Evolutionary conservation across 306 rosid genomes (phyloP).

Genomic region (Clitoria ternatea): DNA sequence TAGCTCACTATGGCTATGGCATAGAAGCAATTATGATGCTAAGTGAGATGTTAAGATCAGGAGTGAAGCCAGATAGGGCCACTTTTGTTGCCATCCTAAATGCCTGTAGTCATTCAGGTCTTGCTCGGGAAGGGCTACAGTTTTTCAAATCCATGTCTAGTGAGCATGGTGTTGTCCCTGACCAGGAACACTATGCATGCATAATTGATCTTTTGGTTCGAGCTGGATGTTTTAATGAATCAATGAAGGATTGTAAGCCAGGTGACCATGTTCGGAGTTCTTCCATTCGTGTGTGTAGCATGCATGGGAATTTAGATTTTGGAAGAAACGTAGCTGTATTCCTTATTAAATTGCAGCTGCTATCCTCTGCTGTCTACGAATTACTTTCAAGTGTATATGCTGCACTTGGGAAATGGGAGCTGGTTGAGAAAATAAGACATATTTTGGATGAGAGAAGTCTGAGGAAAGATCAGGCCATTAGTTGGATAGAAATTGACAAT

Average conservation of each 20-base stretch:
- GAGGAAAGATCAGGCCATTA: conserved; percentile 43
- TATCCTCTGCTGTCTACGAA: conserved; percentile 46
- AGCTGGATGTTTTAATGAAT: conserved; percentile 46
- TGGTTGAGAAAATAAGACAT: conserved; percentile 49
- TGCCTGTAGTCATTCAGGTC: conserved; percentile 78
- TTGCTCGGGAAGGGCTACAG: conserved; percentile 62
- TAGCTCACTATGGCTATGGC: conserved; percentile 63
- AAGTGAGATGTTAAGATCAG: conserved; percentile 50
- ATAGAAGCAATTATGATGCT: conserved; percentile 51
- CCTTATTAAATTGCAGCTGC: conserved; percentile 58
- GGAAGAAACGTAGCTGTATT: conserved; percentile 59
- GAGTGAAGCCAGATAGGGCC: conserved; percentile 58
- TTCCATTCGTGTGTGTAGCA: conserved; percentile 54
- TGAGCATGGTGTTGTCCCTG: conserved; percentile 52
- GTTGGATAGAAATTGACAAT: conserved; percentile 59
- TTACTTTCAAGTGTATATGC: conserved; percentile 64
- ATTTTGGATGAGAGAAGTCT: conserved; percentile 52
- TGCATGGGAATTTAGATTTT: conserved; percentile 43
- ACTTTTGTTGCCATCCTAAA: conserved; percentile 58
- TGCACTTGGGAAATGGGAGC: conserved; percentile 56
- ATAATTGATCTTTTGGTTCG: conserved; percentile 66
- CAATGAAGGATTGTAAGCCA: conserved; percentile 45
- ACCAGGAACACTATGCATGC: conserved; percentile 76
- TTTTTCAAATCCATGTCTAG: conserved; percentile 59
- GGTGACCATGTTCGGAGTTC: conserved; percentile 54